Percentiles rank a stretch among this genome's conserved stretches.
Evolutionary conservation across 2,329 filamentous ascomycete genomes (phyloP).

Genomic region (Fusarium irregulare): DNA sequence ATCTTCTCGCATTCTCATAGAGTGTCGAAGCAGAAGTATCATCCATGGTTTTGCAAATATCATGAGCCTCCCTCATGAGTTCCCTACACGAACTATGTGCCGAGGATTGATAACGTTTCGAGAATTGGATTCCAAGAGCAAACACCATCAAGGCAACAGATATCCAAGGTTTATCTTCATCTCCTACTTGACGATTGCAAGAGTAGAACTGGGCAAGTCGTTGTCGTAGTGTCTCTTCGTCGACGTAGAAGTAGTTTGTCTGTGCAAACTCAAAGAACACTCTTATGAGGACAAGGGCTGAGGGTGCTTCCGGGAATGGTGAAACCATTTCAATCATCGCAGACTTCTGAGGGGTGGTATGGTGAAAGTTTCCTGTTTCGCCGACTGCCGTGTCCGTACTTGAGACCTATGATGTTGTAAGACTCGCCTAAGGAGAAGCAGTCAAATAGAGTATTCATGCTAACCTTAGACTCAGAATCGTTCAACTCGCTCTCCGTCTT

Average conservation of each 20-base stretch:
- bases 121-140: conserved; percentile 39
- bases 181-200: background rate
- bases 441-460: background rate
- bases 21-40: conserved; percentile 29
- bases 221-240: conserved; percentile 32
- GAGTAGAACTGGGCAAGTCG: conserved; percentile 34
- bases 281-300: conserved; percentile 27
- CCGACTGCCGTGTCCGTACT: background rate
- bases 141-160: conserved; percentile 41
- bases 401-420: conserved; percentile 13
- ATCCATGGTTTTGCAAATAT: conserved; percentile 29
- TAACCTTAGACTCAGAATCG: conserved; percentile 16
- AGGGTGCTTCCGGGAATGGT: conserved; percentile 28
- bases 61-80: conserved; percentile 9
- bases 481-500: conserved; percentile 28
- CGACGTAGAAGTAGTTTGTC: conserved; percentile 43
- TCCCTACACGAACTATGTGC: background rate
- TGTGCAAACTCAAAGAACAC: conserved; percentile 41
- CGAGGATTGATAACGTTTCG: conserved; percentile 22
- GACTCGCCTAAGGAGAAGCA: background rate
- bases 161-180: conserved; percentile 33
- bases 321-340: conserved; percentile 30
- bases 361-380: background rate
- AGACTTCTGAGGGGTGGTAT: background rate
- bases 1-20: conserved; percentile 25